Percentiles rank a stretch among this genome's conserved stretches.
phyloP scores from a whole-genome alignment of 2,329 filamentous ascomycete species.

The Colletotrichum sp. region DNA sequence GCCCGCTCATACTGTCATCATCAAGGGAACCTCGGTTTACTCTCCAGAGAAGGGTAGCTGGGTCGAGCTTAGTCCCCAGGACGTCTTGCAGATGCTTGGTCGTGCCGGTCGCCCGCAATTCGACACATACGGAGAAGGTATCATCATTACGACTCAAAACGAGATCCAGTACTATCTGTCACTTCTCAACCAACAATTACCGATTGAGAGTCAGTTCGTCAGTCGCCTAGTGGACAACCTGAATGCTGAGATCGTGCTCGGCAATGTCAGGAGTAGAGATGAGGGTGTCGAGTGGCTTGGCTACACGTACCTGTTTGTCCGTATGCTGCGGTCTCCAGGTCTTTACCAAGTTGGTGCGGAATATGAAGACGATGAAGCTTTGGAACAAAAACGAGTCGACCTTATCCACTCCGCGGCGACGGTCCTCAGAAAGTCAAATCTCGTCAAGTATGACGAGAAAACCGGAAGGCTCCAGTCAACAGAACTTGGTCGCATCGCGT shows the following conservation, averaged over 20 bases:
- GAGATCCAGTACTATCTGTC: slow-evolving; percentile 99
- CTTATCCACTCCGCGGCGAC: slow-evolving; percentile 92
- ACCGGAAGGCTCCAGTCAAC: slow-evolving; percentile 87
- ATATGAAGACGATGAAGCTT: slow-evolving; percentile 87
- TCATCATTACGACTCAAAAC: slow-evolving; percentile 94
- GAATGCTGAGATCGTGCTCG: slow-evolving; percentile 94
- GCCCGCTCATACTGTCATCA: slow-evolving; percentile 96
- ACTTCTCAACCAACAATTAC: slow-evolving; percentile 93
- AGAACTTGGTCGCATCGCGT: slow-evolving; percentile 93
- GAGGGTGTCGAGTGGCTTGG: slow-evolving; percentile 99
- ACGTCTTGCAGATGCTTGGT: slow-evolving; percentile 98
- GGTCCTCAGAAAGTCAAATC: slow-evolving; percentile 83
- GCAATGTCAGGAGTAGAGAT: slow-evolving; percentile 88
- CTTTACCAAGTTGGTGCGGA: slow-evolving; percentile 96
- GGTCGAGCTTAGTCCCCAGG: slow-evolving; percentile 96
- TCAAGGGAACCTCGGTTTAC: slow-evolving; percentile 98
- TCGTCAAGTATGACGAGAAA: slow-evolving; percentile 96
- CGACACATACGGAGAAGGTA: slow-evolving; percentile 97
- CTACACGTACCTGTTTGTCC: slow-evolving; percentile 96
- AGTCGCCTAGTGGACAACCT: slow-evolving; percentile 94
- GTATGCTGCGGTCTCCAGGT: slow-evolving; percentile 94
- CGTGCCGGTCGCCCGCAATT: slow-evolving; percentile 96
- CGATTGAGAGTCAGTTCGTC: slow-evolving; percentile 95
- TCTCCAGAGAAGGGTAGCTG: slow-evolving; percentile 98
- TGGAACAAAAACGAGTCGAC: slow-evolving; percentile 98